These are phyloP conservation scores for Penicillium bovifimosum DNA, from an alignment of 495 filamentous ascomycete genomes.

Conservation along the genomic window DNA sequence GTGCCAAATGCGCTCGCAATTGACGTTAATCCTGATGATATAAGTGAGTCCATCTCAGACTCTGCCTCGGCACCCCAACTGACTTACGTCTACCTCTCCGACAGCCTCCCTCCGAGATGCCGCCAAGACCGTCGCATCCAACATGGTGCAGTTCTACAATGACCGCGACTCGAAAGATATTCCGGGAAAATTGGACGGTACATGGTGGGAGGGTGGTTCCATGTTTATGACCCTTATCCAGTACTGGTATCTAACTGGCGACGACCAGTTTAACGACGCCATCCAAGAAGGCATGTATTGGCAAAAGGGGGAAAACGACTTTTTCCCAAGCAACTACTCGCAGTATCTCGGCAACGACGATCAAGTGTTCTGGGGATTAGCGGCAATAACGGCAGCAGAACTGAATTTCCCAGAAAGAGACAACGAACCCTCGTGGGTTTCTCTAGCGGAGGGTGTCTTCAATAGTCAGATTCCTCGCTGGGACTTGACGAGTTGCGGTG, in stretches of 20 bases:
- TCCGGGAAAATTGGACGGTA: slow-evolving; percentile 55
- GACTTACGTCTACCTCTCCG: too few species aligned
- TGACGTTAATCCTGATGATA: too few species aligned
- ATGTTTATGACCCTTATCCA: slow-evolving; percentile 67
- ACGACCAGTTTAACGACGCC: slow-evolving; percentile 59
- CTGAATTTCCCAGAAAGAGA: slow-evolving; percentile 59
- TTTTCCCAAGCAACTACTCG: slow-evolving; percentile 48
- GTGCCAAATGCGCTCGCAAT: too few species aligned
- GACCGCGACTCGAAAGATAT: slow-evolving; percentile 53
- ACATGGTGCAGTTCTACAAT: slow-evolving; percentile 58
- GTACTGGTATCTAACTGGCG: slow-evolving; percentile 70
- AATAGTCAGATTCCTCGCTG: slow-evolving; percentile 59
- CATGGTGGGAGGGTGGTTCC: slow-evolving; percentile 69
- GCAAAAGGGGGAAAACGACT: slow-evolving; percentile 61
- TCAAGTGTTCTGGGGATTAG: slow-evolving; percentile 72
- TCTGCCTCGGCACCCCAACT: too few species aligned
- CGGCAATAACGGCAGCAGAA: slow-evolving; percentile 65
- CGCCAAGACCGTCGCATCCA: slow-evolving; percentile 53
- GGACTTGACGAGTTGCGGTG: slow-evolving; percentile 57
- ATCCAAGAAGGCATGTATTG: slow-evolving; percentile 53
- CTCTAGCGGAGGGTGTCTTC: slow-evolving; percentile 50
- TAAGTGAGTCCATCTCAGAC: too few species aligned
- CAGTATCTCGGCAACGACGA: slow-evolving; percentile 57
- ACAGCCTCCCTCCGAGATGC: slow-evolving; percentile 48
- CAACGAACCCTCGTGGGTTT: slow-evolving; percentile 53